Conservation (phyloP, 2,329 filamentous ascomycete species). For the Fusarium hainanense region DNA sequence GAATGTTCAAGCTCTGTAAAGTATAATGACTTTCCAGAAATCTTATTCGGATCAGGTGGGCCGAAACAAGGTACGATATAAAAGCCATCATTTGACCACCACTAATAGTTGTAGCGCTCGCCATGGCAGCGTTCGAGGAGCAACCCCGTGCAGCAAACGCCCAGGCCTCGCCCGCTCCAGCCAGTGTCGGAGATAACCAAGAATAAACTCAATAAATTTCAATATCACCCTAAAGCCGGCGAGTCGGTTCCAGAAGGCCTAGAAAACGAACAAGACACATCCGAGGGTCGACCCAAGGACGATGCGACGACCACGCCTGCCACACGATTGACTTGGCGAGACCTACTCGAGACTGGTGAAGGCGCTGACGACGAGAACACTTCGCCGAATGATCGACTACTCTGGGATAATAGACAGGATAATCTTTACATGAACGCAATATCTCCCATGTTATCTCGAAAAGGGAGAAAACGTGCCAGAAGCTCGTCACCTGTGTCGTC, state of each 20-base stretch:
- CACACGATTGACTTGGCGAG: slow-evolving; percentile 66
- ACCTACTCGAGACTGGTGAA: slow-evolving; percentile 62
- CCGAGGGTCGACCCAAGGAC: slow-evolving; percentile 30
- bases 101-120: slow-evolving; percentile 50
- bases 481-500: slow-evolving; percentile 81
- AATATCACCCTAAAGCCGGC: slow-evolving; percentile 49
- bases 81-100: slow-evolving; percentile 1
- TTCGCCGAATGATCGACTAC: slow-evolving; percentile 70
- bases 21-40: slow-evolving; percentile 55
- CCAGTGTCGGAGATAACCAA: slow-evolving; percentile 69
- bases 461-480: slow-evolving; percentile 73
- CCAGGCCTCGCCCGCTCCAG: slow-evolving; percentile 54
- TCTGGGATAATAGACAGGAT: slow-evolving; percentile 67
- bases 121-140: slow-evolving; percentile 67
- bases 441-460: slow-evolving; percentile 62
- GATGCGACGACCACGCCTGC: slow-evolving; percentile 57
- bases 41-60: slow-evolving; percentile 54
- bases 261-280: slow-evolving; percentile 23
- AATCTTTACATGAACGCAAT: slow-evolving; percentile 54
- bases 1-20: slow-evolving; percentile 33
- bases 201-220: slow-evolving; percentile 70
- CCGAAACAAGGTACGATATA: slow-evolving; percentile 48
- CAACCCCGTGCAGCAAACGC: slow-evolving; percentile 56
- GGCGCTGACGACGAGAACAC: slow-evolving; percentile 59
- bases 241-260: slow-evolving; percentile 29